Conservation (phyloP, 2,329 filamentous ascomycete genomes). For the Colletotrichum zoysiae region DNA sequence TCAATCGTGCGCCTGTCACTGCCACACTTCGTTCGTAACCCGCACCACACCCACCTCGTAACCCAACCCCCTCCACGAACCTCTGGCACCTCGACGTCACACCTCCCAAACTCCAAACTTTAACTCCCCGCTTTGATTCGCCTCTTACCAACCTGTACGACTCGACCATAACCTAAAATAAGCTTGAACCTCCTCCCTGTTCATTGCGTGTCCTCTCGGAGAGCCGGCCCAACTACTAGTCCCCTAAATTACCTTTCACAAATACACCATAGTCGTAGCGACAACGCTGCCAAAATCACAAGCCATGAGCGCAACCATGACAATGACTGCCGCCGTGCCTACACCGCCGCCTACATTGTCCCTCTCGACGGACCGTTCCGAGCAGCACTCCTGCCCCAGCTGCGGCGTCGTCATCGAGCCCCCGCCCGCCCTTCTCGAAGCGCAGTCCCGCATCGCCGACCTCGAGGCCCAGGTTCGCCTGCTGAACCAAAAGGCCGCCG, state of each 20-base stretch:
- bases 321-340: conserved; percentile 41
- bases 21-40: not conserved
- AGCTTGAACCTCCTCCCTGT: conserved; percentile 11
- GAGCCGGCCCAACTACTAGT: not conserved
- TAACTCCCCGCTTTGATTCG: conserved; percentile 27
- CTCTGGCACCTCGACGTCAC: conserved; percentile 30
- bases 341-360: conserved; percentile 40
- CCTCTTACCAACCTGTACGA: not conserved
- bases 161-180: conserved; percentile 22
- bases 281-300: not conserved
- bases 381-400: conserved; percentile 60
- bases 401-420: conserved; percentile 60
- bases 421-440: conserved; percentile 60
- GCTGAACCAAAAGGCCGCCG: conserved; percentile 78
- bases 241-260: not conserved
- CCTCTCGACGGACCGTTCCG: conserved; percentile 40
- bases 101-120: conserved; percentile 33
- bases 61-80: conserved; percentile 21
- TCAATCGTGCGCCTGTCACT: conserved; percentile 27
- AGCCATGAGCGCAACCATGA: conserved; percentile 44
- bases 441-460: conserved; percentile 74
- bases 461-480: conserved; percentile 78
- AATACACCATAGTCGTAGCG: not conserved
- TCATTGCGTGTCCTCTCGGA: not conserved
- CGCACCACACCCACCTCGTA: conserved; percentile 24